phyloP scores from a whole-genome alignment of 164 flowering plant genomes.

The Nymphaea colorata region DNA sequence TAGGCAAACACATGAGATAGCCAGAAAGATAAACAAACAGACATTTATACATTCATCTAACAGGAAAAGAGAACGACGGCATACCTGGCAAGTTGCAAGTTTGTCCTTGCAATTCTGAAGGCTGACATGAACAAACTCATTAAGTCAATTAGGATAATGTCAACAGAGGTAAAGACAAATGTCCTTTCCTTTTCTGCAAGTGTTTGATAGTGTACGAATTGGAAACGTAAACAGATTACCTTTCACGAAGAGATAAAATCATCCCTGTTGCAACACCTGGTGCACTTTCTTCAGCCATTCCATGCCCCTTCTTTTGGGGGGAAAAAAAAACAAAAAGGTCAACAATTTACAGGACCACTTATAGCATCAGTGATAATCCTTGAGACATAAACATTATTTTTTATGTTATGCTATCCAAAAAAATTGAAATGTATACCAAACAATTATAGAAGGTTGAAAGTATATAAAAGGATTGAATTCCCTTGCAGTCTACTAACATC shows the following conservation, averaged over 20 bases:
- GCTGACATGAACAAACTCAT: conserved; percentile 31
- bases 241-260: conserved; percentile 91
- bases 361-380: too few relatives aligned
- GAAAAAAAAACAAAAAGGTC: background rate
- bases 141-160: background rate
- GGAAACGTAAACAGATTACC: conserved; percentile 27
- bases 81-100: conserved; percentile 71
- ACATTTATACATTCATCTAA: too few relatives aligned
- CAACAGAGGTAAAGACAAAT: background rate
- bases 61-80: conserved; percentile 1
- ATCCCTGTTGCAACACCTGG: conserved; percentile 93
- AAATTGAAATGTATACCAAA: too few relatives aligned
- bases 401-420: too few relatives aligned
- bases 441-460: too few relatives aligned
- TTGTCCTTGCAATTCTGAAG: conserved; percentile 70
- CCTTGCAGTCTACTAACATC: too few relatives aligned
- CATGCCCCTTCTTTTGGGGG: conserved; percentile 24
- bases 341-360: background rate
- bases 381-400: too few relatives aligned
- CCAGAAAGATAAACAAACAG: too few relatives aligned
- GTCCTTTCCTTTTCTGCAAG: background rate
- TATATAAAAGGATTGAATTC: too few relatives aligned
- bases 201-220: too few relatives aligned
- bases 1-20: too few relatives aligned
- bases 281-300: conserved; percentile 70